Evolutionary conservation across 1,284 basidiomycete genomes (phyloP).

Genomic region (Microbotryum violaceum): DNA sequence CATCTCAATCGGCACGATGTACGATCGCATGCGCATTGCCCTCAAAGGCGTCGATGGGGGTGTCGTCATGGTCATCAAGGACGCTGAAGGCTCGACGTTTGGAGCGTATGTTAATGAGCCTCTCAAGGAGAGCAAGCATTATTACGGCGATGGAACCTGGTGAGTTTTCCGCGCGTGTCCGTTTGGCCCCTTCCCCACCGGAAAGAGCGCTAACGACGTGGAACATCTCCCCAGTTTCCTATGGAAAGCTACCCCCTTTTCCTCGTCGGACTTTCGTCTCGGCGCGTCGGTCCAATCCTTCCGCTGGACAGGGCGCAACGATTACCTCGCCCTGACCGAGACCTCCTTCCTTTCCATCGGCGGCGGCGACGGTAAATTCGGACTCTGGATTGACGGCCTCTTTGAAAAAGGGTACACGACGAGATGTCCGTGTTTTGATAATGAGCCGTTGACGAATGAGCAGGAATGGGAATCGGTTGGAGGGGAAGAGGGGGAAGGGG

Average conservation of each 20-base stretch:
- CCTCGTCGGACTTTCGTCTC: slow-evolving; percentile 31
- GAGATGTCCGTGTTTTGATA: slow-evolving; percentile 76
- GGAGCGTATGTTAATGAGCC: slow-evolving; percentile 75
- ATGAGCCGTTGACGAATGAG: slow-evolving; percentile 47
- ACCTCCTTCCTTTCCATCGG: slow-evolving; percentile 73
- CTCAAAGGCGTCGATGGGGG: slow-evolving; percentile 41
- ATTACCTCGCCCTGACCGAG: slow-evolving; percentile 83
- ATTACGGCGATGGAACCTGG: slow-evolving; percentile 48
- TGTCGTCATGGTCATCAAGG: slow-evolving; percentile 55
- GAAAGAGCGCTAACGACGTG: neutral
- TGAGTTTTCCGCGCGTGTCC: slow-evolving; percentile 1
- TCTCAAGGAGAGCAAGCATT: slow-evolving; percentile 50
- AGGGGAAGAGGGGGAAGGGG: slow-evolving; percentile 9
- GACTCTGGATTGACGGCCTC: slow-evolving; percentile 77
- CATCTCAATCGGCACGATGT: slow-evolving; percentile 81
- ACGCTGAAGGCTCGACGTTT: slow-evolving; percentile 57
- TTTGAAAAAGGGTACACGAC: slow-evolving; percentile 77
- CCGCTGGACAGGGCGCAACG: slow-evolving; percentile 83
- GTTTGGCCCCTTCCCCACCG: neutral
- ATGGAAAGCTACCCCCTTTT: slow-evolving; percentile 49
- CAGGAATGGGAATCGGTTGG: neutral
- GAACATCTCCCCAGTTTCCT: slow-evolving; percentile 54
- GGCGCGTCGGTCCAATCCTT: slow-evolving; percentile 54
- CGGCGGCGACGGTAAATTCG: slow-evolving; percentile 81
- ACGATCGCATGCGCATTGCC: slow-evolving; percentile 51